Percentiles rank a stretch among this genome's conserved stretches.
phyloP scores from a whole-genome alignment of 768 basidiomycete genomes.

The Calocera viscosa region DNA sequence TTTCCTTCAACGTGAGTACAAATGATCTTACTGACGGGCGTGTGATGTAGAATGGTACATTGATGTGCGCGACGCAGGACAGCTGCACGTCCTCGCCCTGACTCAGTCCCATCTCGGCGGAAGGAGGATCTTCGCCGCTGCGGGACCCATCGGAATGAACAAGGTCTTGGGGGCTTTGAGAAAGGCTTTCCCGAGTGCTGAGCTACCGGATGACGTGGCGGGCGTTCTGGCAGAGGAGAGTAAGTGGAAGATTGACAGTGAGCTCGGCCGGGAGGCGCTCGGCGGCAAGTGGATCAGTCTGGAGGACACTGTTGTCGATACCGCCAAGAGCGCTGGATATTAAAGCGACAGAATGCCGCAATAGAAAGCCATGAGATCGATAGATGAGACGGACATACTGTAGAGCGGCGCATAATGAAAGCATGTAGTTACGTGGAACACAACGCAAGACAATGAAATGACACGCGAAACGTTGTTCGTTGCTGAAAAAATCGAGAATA shows the following conservation, averaged over 20 bases:
- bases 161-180: not conserved
- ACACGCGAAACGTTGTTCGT: no score
- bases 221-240: not conserved
- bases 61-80: not conserved
- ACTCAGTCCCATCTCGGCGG: not conserved
- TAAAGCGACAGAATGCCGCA: not conserved
- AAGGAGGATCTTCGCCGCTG: not conserved
- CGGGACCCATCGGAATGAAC: not conserved
- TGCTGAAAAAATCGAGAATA: no score
- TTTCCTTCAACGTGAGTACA: not conserved
- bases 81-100: not conserved
- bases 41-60: not conserved
- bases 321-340: not conserved
- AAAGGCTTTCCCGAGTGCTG: not conserved
- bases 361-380: not conserved
- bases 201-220: not conserved
- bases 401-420: no score
- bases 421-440: no score
- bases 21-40: not conserved
- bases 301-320: not conserved
- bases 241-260: not conserved
- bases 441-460: no score
- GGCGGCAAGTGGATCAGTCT: constrained; percentile 1
- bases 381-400: no score
- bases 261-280: not conserved